Conservation (phyloP, 345 rosid species). For the Brassica nigra region DNA sequence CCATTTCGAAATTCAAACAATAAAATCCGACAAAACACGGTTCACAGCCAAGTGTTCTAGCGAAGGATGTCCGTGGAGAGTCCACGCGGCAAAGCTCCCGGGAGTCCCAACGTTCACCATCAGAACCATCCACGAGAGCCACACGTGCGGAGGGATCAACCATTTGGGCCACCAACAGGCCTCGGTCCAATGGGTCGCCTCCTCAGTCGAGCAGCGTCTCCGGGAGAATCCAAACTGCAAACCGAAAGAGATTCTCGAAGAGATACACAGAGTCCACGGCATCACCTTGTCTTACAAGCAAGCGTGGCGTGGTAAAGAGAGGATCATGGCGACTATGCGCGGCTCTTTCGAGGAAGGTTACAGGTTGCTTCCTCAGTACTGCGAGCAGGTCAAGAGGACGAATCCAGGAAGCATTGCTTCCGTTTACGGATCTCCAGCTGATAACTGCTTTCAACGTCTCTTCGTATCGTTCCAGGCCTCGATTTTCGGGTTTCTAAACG, state of each 20-base stretch:
- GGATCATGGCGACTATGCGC: conserved; percentile 97
- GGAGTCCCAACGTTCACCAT: conserved; percentile 99
- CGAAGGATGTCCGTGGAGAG: conserved; percentile 98
- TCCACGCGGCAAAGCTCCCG: conserved; percentile 96
- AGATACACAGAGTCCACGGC: conserved; percentile 93
- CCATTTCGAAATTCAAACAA: conserved; percentile 96
- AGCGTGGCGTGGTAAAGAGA: conserved; percentile 99
- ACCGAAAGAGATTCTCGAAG: conserved; percentile 97
- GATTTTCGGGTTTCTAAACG: conserved; percentile 90
- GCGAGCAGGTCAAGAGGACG: conserved; percentile 86
- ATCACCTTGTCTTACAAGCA: conserved; percentile 95
- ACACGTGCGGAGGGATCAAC: conserved; percentile 86
- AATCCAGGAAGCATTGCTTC: conserved; percentile 92
- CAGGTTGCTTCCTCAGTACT: conserved; percentile 88
- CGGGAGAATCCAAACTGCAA: conserved; percentile 91
- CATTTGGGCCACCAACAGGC: conserved; percentile 99
- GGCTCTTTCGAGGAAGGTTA: conserved; percentile 98
- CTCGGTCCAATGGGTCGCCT: conserved; percentile 98
- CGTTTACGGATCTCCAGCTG: conserved; percentile 74
- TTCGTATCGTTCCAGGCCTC: conserved; percentile 98
- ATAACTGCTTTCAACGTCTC: conserved; percentile 88
- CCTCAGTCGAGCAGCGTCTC: conserved; percentile 88
- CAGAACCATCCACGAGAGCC: conserved; percentile 83
- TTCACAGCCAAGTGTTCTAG: conserved; percentile 96
- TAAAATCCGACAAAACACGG: conserved; percentile 97